Percentiles rank a stretch among this genome's conserved stretches.
Evolutionary conservation across 2,329 filamentous ascomycete species (phyloP).

Genomic region (Sporothrix variecibatus): DNA sequence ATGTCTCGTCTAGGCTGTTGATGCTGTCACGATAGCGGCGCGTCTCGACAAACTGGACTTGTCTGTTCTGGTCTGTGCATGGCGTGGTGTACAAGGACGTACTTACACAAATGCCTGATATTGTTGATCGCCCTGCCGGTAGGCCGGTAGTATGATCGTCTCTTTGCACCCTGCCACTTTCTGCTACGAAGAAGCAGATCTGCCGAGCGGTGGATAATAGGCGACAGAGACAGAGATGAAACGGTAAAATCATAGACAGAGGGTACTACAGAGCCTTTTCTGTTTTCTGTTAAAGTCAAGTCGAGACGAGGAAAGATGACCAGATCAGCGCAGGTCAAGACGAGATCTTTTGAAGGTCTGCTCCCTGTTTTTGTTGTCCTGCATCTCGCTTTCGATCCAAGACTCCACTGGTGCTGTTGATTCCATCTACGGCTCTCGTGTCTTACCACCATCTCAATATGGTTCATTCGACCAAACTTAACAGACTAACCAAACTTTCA

Average conservation of each 20-base stretch:
- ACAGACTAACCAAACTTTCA: neutral
- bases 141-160: neutral
- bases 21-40: neutral
- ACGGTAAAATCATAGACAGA: neutral
- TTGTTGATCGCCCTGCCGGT: neutral
- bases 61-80: neutral
- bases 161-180: neutral
- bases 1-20: constrained; percentile 7
- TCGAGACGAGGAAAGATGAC: neutral
- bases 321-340: neutral
- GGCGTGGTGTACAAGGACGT: neutral
- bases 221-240: neutral
- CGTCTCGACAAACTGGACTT: neutral
- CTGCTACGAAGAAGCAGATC: neutral
- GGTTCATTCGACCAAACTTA: neutral
- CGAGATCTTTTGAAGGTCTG: neutral
- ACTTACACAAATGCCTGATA: neutral
- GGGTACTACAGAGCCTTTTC: neutral
- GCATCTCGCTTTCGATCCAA: neutral
- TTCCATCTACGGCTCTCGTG: neutral
- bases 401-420: too few species aligned
- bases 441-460: neutral
- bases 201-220: neutral
- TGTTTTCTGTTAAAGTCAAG: neutral
- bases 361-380: neutral